These are phyloP conservation scores for Curvularia hawaiiensis DNA, from an alignment of 2,329 filamentous ascomycete genomes.

Conservation along the genomic window DNA sequence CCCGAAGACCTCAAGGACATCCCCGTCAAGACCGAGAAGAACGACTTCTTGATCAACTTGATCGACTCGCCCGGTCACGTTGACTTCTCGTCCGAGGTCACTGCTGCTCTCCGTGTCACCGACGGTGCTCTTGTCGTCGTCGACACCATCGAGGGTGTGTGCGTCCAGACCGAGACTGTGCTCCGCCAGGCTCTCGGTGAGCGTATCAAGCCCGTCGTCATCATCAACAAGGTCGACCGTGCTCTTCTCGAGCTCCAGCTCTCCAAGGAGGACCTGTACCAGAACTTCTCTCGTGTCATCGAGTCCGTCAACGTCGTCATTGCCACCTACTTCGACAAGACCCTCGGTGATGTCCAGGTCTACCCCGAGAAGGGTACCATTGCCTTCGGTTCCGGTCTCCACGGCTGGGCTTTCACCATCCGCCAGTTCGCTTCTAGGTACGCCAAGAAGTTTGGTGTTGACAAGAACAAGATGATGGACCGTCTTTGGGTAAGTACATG, in stretches of 20 bases:
- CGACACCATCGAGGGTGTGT: slow-evolving; percentile 99
- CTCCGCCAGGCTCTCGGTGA: slow-evolving; percentile 98
- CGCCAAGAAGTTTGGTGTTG: slow-evolving; percentile 99
- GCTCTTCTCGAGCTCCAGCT: slow-evolving; percentile 99
- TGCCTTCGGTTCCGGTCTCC: slow-evolving; percentile 98
- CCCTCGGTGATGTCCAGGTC: slow-evolving; percentile 96
- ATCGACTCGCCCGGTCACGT: slow-evolving; percentile 99
- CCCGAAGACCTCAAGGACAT: slow-evolving; percentile 95
- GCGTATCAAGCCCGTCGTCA: slow-evolving; percentile 99
- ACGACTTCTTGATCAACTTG: slow-evolving; percentile 99
- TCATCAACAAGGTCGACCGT: slow-evolving; percentile 99
- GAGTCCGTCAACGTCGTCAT: slow-evolving; percentile 99
- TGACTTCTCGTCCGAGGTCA: slow-evolving; percentile 99
- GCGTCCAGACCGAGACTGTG: slow-evolving; percentile 99
- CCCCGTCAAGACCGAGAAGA: slow-evolving; percentile 84
- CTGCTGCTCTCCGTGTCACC: slow-evolving; percentile 98
- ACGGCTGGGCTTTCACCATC: slow-evolving; percentile 99
- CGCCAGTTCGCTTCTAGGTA: slow-evolving; percentile 96
- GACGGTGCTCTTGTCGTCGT: slow-evolving; percentile 99
- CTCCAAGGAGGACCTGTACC: slow-evolving; percentile 98
- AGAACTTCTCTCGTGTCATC: slow-evolving; percentile 99
- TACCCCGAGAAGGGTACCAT: slow-evolving; percentile 98
- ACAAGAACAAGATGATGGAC: slow-evolving; percentile 99
- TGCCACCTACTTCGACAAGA: slow-evolving; percentile 97
- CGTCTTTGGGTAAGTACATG: slow-evolving; percentile 82